Conservation (phyloP, 345 rosid species). For the Hibiscus syriacus region DNA sequence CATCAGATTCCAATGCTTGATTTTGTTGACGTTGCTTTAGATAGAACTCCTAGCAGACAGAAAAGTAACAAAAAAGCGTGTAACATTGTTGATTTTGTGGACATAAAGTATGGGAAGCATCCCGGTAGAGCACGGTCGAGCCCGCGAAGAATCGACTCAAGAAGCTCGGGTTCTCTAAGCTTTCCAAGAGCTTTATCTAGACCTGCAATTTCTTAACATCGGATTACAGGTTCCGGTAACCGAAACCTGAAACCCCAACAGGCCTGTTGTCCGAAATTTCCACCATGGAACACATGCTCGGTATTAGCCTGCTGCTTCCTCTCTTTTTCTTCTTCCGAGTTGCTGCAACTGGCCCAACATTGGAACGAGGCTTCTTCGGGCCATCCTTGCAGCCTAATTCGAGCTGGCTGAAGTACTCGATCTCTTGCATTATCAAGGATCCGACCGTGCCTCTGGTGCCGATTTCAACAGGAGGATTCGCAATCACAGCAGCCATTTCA, state of each 20-base stretch:
- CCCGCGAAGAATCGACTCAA: conserved; percentile 71
- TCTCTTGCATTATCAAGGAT: conserved; percentile 48
- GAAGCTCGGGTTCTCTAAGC: conserved; percentile 94
- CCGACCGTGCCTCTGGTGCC: conserved; percentile 58
- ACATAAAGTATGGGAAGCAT: conserved; percentile 64
- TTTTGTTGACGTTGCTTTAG: conserved; percentile 40
- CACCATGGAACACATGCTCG: conserved; percentile 49
- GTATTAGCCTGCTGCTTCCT: conserved; percentile 34
- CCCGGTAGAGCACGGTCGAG: conserved; percentile 72
- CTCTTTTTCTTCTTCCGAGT: conserved; percentile 44
- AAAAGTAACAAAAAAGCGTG: conserved; percentile 54
- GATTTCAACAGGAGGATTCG: conserved; percentile 32
- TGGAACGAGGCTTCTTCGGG: conserved; percentile 24
- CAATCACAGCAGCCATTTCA: conserved; percentile 21
- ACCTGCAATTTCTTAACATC: conserved; percentile 39
- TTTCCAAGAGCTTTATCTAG: conserved; percentile 60
- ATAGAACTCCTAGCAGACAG: conserved; percentile 50
- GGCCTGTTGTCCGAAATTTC: conserved; percentile 43
- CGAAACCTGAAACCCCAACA: conserved; percentile 29
- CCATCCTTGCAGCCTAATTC: conserved; percentile 24
- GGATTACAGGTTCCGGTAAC: conserved; percentile 47
- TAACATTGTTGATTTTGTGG: too few species aligned
- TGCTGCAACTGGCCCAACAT: conserved; percentile 17
- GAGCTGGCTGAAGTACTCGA: conserved; percentile 40
- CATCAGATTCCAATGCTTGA: conserved; percentile 60